Evolutionary conservation across 257 asterid species (phyloP).

Genomic region (Ehretia macrophylla): DNA sequence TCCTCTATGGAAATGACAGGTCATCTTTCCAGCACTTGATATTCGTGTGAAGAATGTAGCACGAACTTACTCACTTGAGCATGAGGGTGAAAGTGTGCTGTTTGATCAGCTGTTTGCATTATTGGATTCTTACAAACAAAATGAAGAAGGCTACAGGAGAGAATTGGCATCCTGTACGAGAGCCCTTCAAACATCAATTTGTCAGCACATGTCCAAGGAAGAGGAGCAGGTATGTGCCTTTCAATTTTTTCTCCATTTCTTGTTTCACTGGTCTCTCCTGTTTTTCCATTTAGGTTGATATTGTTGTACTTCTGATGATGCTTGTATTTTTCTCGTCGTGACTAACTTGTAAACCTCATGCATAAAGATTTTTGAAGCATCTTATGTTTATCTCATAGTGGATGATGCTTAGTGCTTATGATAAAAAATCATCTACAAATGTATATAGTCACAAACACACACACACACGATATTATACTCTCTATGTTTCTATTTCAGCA

Average conservation of each 20-base stretch:
- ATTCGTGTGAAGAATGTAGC: constrained; percentile 99
- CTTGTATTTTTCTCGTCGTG: neutral
- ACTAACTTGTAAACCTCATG: neutral
- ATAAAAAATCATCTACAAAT: too few relatives aligned
- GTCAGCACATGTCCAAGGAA: constrained; percentile 99
- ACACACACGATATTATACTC: too few relatives aligned
- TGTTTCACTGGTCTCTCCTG: neutral
- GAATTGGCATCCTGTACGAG: constrained; percentile 97
- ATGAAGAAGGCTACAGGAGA: constrained; percentile 74
- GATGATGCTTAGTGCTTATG: neutral
- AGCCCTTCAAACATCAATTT: constrained; percentile 89
- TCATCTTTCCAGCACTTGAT: constrained; percentile 94
- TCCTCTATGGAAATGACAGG: constrained; percentile 21
- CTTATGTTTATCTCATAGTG: neutral
- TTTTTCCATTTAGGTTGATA: neutral
- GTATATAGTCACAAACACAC: too few relatives aligned
- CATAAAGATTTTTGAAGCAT: neutral
- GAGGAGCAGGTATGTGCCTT: constrained; percentile 77
- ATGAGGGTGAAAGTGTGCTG: constrained; percentile 93
- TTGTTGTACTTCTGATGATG: neutral
- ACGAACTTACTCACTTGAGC: constrained; percentile 95
- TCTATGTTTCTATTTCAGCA: neutral
- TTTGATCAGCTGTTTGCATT: constrained; percentile 88
- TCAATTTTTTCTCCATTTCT: too few relatives aligned
- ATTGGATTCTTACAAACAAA: constrained; percentile 53